Evolutionary conservation across 2,329 filamentous ascomycete genomes (phyloP), one percentile per base, ranked within the genome.

Genomic region (Pseudodiploospora longispora): DNA sequence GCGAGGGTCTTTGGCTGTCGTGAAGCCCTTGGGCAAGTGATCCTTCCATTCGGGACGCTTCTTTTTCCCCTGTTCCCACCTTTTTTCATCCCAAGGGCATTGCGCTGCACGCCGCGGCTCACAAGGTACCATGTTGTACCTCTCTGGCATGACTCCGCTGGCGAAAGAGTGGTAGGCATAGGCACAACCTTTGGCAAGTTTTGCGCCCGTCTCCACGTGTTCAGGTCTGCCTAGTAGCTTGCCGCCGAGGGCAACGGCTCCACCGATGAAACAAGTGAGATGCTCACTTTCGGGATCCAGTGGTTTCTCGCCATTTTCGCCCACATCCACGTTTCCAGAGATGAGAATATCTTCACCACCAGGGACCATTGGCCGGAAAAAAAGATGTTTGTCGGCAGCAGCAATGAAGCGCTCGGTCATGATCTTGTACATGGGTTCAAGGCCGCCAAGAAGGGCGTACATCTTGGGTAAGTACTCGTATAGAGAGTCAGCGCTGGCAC

Each of bases 391-490:
- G 38, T 75, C 74, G 2, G 72, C 74, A 0, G 72, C 65, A n/a
- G 76, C 69, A 37, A 81, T 72, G 12, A 77, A 73, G 10, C 60
- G 64, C 45, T 74, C 66, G 58, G 84, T 60, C 69, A 85, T 77
- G 34, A 59, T 65, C 38, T 69, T 67, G 56, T 84, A 84, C 47
- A 76, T 59, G 27, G 74, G 40, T 12, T 72, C 62, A 6, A 67
- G 63, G 3, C 81, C 80, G 28, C 78, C 75, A 1, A 84, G 70
- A 2, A 85, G 66, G 40, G 57, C 52, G 54, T 82, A 93, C 86
- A 94, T 93, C 70, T 95, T 95, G 62, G 95, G 83, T 27, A 95
- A 75, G 57, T 95, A 95, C 65, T 95, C 88, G 65, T 93, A 95
- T 49, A 51, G 69, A 69, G 59, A 72, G 46, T 74, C 69, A n/a